phyloP scores from a whole-genome alignment of 1,284 basidiomycete genomes.

The Boletellus deceptivus region DNA sequence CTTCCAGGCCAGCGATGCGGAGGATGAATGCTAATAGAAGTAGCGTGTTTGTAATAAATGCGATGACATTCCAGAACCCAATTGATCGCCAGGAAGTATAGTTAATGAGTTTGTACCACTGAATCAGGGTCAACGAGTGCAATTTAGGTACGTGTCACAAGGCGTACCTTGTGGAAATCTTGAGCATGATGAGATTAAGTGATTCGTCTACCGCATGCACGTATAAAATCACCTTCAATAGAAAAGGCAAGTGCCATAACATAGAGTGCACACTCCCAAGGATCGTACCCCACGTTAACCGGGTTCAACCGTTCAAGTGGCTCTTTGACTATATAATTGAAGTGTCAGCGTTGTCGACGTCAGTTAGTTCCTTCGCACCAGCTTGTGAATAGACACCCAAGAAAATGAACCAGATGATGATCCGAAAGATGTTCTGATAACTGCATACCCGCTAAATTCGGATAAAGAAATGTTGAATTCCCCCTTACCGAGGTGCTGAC shows the following conservation, averaged over 20 bases:
- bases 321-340: conserved; percentile 55
- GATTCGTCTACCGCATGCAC: neutral
- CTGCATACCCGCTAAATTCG: conserved; percentile 33
- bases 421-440: conserved; percentile 76
- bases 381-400: conserved; percentile 85
- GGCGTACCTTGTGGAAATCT: conserved; percentile 65
- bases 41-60: conserved; percentile 69
- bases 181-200: conserved; percentile 3
- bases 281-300: conserved; percentile 54
- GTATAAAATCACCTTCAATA: conserved; percentile 62
- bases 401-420: conserved; percentile 82
- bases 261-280: conserved; percentile 79
- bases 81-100: conserved; percentile 71
- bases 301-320: conserved; percentile 63
- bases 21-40: conserved; percentile 73
- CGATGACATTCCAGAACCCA: conserved; percentile 80
- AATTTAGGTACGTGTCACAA: neutral
- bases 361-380: conserved; percentile 38
- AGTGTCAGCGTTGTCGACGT: conserved; percentile 3
- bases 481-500: conserved; percentile 72
- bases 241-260: conserved; percentile 72
- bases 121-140: conserved; percentile 1
- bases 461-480: neutral
- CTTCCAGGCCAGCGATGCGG: conserved; percentile 63
- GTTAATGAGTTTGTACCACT: conserved; percentile 66